These are phyloP conservation scores for Ophiostoma ips DNA, from an alignment of 2,329 filamentous ascomycete genomes.

Conservation along the genomic window DNA sequence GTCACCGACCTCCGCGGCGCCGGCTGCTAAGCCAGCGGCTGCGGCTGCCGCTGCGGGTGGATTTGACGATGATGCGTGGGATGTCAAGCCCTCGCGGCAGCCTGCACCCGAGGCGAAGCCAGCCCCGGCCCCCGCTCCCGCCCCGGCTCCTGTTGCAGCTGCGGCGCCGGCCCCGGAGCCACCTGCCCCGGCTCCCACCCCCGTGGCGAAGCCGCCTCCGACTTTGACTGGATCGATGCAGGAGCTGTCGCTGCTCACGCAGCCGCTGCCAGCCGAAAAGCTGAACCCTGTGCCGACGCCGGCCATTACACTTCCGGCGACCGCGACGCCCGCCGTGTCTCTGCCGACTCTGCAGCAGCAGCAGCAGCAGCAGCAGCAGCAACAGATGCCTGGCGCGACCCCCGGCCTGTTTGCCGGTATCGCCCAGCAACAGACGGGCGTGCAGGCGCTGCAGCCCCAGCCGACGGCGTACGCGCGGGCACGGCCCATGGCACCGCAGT, in stretches of 20 bases:
- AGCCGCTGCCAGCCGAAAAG: conserved; percentile 39
- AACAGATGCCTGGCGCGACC: conserved; percentile 36
- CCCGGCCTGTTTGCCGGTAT: conserved; percentile 43
- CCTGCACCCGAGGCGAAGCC: conserved; percentile 23
- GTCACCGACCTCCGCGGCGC: neutral
- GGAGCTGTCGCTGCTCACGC: conserved; percentile 39
- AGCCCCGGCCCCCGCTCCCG: conserved; percentile 20
- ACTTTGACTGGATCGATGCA: conserved; percentile 54
- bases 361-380: conserved; percentile 19
- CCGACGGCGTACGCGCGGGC: conserved; percentile 40
- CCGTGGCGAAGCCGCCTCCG: conserved; percentile 26
- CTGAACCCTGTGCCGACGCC: conserved; percentile 19
- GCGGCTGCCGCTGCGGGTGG: conserved; percentile 30
- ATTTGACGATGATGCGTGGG: conserved; percentile 97
- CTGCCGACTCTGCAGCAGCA: conserved; percentile 17
- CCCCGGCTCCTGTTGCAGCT: conserved; percentile 26
- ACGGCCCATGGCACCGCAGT: conserved; percentile 56
- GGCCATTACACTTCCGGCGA: conserved; percentile 21
- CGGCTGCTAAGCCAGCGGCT: neutral
- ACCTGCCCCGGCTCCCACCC: conserved; percentile 21
- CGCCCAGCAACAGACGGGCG: conserved; percentile 33
- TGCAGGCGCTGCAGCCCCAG: conserved; percentile 23
- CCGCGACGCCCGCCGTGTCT: conserved; percentile 17
- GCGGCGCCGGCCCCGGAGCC: conserved; percentile 22
- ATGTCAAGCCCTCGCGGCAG: conserved; percentile 59